Percentiles rank a stretch among this genome's conserved stretches.
These are phyloP conservation scores for Ceratobasidium sp. DNA, from an alignment of 1,284 basidiomycete species.

Conservation along the genomic window DNA sequence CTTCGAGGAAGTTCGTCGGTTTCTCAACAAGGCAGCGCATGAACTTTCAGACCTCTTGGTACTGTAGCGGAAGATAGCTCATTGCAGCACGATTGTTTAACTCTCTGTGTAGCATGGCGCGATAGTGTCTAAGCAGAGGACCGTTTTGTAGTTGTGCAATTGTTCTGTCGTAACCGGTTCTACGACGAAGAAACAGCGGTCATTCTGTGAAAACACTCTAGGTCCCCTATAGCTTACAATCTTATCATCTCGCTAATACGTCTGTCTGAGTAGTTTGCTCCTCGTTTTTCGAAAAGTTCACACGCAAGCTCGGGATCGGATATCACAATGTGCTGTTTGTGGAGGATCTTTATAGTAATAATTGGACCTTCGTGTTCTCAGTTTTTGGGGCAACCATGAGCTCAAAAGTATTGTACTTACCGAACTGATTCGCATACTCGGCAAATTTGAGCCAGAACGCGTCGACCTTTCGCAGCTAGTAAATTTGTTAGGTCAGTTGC, in stretches of 20 bases:
- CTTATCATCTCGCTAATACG: background rate
- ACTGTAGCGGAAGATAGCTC: no score
- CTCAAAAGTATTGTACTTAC: background rate
- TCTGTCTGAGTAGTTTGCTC: conserved; percentile 14
- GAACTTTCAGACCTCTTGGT: background rate
- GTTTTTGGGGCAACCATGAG: background rate
- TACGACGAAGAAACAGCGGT: no score
- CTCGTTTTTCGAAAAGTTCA: conserved; percentile 15
- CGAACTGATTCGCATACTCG: background rate
- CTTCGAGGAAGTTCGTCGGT: no score
- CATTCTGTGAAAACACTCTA: background rate
- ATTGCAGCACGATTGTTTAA: no score
- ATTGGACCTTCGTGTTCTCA: background rate
- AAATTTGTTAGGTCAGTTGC: no score
- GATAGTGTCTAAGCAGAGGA: no score
- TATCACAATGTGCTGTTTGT: background rate
- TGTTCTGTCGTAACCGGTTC: background rate
- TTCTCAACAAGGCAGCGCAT: background rate
- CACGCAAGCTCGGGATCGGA: background rate
- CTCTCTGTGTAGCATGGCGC: no score
- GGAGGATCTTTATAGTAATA: background rate
- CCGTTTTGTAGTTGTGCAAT: background rate
- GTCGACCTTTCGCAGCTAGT: background rate
- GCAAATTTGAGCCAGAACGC: conserved; percentile 20
- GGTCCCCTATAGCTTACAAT: background rate